A percentile compares a stretch with the other conserved stretches of the same genome.
Conservation (phyloP, 1,284 basidiomycete genomes). For the Sphagnurus paluster region DNA sequence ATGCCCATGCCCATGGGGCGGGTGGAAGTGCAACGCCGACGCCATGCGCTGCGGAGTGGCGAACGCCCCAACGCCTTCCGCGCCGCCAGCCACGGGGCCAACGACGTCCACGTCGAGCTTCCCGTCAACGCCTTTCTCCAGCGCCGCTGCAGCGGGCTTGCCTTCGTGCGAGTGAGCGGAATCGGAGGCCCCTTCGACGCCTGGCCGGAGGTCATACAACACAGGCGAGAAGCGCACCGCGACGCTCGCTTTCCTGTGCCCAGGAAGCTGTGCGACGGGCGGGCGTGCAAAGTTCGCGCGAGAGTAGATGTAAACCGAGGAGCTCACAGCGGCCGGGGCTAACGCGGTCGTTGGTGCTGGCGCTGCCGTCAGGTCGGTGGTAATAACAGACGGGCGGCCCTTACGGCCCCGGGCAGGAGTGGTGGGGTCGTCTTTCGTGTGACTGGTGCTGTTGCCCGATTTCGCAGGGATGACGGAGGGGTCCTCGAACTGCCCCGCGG, state of each 20-base stretch:
- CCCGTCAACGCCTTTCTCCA: conserved; percentile 75
- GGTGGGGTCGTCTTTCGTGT: conserved; percentile 34
- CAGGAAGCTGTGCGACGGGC: conserved; percentile 93
- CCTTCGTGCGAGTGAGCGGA: conserved; percentile 37
- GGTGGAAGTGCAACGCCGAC: too few species aligned
- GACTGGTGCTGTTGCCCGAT: conserved; percentile 25
- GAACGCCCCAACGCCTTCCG: conserved; percentile 19
- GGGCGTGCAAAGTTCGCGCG: conserved; percentile 89
- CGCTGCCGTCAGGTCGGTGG: conserved; percentile 21
- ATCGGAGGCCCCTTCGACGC: conserved; percentile 47
- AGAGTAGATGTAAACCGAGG: conserved; percentile 94
- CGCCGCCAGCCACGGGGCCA: conserved; percentile 35
- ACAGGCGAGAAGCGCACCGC: conserved; percentile 94
- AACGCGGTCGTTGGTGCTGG: conserved; percentile 19
- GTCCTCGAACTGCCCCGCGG: conserved; percentile 95
- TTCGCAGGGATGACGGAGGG: conserved; percentile 59
- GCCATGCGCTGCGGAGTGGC: conserved; percentile 33
- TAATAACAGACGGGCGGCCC: conserved; percentile 44
- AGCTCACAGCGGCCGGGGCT: conserved; percentile 29
- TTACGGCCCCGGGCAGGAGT: conserved; percentile 57
- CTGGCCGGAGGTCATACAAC: conserved; percentile 81
- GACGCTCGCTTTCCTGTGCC: conserved; percentile 93
- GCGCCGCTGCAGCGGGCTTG: conserved; percentile 43
- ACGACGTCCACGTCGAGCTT: conserved; percentile 61
- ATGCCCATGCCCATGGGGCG: too few species aligned